Evolutionary conservation across 768 basidiomycete species (phyloP).

Genomic region (Amanita molliuscula): DNA sequence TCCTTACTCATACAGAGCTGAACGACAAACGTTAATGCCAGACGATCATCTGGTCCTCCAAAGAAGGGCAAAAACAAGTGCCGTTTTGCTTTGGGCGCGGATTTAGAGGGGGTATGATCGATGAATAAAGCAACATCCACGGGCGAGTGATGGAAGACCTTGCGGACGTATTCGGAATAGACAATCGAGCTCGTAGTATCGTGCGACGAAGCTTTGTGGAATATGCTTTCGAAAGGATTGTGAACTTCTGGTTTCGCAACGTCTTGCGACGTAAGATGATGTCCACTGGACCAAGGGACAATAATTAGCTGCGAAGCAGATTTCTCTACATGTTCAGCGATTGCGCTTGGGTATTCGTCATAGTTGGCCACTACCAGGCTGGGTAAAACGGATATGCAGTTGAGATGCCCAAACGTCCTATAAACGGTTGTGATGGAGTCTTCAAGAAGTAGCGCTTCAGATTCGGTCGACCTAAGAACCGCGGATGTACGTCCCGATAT

Average conservation of each 20-base stretch:
- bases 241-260: constrained; percentile 15
- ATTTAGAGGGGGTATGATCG: constrained; percentile 41
- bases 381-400: constrained; percentile 53
- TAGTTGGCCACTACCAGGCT: constrained; percentile 68
- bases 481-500: constrained; percentile 83
- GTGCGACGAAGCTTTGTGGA: constrained; percentile 44
- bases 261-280: constrained; percentile 14
- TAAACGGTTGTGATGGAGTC: constrained; percentile 70
- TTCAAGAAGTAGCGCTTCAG: constrained; percentile 54
- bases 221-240: constrained; percentile 76
- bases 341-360: constrained; percentile 59
- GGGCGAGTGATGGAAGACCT: constrained; percentile 62
- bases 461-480: constrained; percentile 71
- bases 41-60: constrained; percentile 89
- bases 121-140: constrained; percentile 81
- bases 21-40: constrained; percentile 71
- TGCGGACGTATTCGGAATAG: constrained; percentile 80
- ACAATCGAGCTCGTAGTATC: constrained; percentile 42
- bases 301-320: constrained; percentile 64
- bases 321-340: constrained; percentile 49
- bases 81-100: constrained; percentile 22
- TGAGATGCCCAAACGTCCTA: constrained; percentile 68
- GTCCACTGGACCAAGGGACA: constrained; percentile 68
- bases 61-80: constrained; percentile 86
- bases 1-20: constrained; percentile 59